Base-by-base conservation (phyloP, 768 basidiomycete genomes). In the Antrodiella citrinella region DNA sequence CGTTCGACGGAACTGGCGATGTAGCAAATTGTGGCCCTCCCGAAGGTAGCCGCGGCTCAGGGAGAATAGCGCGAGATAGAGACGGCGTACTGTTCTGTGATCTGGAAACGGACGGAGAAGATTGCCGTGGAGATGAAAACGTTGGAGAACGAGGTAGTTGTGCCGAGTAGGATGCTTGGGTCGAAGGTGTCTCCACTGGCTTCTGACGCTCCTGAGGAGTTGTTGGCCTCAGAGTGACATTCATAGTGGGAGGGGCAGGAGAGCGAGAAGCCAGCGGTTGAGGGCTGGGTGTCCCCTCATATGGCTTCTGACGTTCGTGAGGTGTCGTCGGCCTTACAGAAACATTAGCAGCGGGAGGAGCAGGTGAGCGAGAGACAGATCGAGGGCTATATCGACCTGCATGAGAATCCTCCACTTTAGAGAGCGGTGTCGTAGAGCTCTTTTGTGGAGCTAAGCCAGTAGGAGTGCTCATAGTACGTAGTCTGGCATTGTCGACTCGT, bases 41-140 rank as follows among this genome's bases (percentile, higher is more conserved):
- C 1, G 74, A 64, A 0, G 79, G 72, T 2, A 67, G 57, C 19
- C 76, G 75, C 3, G 74, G 70, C 43, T 69, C 67, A 5, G 79
- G 79, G 47, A 72, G 73, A 43, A 80, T 72, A 9, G 80, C 73
- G 48, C 80, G 72, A 9, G 78, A 74, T 19, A 82, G 70, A 30
- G 74, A 71, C 15, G 61, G 50, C 26, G 60, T 54, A 9, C 54
- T 49, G 4, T 53, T 42, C 12, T 57, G 54, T 25, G 52, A 50
- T n/a, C 61, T 57, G 22, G 67, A 65, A n/a, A n/a, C n/a, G n/a
- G n/a, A n/a, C n/a, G n/a, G n/a, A 47, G 56, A 46, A 19, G 63
- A 51, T 20, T 50, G 53, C 18, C 57, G 48, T 47, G 55, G 44
- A 22, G 61, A 54, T 19, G 59, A 57, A 49, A 62, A 54, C 11